These are phyloP conservation scores for Candida pseudoglaebosa DNA, from an alignment of 805 yeast species.

Conservation along the genomic window DNA sequence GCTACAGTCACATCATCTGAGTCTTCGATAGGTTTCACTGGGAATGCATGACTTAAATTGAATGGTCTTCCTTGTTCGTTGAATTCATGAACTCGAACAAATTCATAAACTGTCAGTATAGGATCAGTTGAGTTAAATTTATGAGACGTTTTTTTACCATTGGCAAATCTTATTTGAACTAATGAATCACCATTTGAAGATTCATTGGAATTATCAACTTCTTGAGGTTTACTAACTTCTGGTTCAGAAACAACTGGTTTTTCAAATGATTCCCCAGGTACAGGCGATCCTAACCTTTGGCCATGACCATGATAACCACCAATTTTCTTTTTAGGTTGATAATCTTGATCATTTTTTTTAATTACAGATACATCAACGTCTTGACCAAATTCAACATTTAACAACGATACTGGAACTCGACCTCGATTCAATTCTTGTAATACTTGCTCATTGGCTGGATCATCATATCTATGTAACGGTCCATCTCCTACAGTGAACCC, in stretches of 20 bases:
- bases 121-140: conserved; percentile 64
- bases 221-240: conserved; percentile 16
- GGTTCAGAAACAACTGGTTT: conserved; percentile 13
- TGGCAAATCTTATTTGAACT: conserved; percentile 80
- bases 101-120: conserved; percentile 63
- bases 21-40: conserved; percentile 68
- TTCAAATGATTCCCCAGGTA: conserved; percentile 65
- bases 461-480: conserved; percentile 78
- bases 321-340: conserved; percentile 50
- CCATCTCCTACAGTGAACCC: conserved; percentile 97
- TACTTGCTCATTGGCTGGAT: conserved; percentile 79
- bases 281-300: conserved; percentile 83
- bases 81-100: conserved; percentile 46
- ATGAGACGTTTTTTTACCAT: conserved; percentile 66
- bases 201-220: conserved; percentile 16
- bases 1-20: conserved; percentile 48
- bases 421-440: conserved; percentile 82
- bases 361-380: conserved; percentile 89
- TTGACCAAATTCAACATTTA: conserved; percentile 84
- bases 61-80: conserved; percentile 52
- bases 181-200: conserved; percentile 64
- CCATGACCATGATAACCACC: conserved; percentile 81
- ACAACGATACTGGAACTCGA: conserved; percentile 79
- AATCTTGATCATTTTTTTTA: conserved; percentile 78
- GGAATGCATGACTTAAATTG: conserved; percentile 74